These are phyloP conservation scores for Talaromyces amestolkiae DNA, from an alignment of 2,329 filamentous ascomycete species.

Conservation along the genomic window DNA sequence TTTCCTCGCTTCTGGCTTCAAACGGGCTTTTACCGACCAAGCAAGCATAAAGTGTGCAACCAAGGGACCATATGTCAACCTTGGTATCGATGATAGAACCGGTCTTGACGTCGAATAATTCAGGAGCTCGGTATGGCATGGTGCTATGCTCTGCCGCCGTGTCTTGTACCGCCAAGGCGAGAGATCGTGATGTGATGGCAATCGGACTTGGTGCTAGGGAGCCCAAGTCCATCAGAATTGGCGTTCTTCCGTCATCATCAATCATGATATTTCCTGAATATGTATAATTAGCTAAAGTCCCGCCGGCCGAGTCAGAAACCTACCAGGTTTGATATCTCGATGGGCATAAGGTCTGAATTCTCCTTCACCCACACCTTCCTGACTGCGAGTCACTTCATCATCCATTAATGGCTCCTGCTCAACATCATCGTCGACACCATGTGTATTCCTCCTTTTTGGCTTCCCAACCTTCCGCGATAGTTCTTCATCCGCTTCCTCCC, in stretches of 20 bases:
- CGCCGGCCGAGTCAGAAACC: slow-evolving; percentile 25
- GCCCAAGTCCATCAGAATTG: slow-evolving; percentile 96
- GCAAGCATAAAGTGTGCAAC: slow-evolving; percentile 96
- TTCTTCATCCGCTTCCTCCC: slow-evolving; percentile 53
- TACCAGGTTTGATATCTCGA: slow-evolving; percentile 94
- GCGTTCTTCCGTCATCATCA: slow-evolving; percentile 78
- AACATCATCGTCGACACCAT: slow-evolving; percentile 57
- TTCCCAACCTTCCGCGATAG: slow-evolving; percentile 37
- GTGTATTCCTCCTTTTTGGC: slow-evolving; percentile 43
- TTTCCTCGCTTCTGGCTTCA: slow-evolving; percentile 93
- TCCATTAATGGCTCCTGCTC: slow-evolving; percentile 84
- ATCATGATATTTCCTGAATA: slow-evolving; percentile 92
- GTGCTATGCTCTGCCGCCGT: slow-evolving; percentile 93
- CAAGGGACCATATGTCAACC: slow-evolving; percentile 95
- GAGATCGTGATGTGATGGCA: slow-evolving; percentile 81
- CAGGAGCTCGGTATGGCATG: slow-evolving; percentile 96
- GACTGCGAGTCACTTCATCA: slow-evolving; percentile 65
- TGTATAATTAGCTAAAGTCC: neutral
- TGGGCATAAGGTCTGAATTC: slow-evolving; percentile 81
- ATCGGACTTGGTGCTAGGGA: slow-evolving; percentile 85
- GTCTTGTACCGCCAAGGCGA: slow-evolving; percentile 90
- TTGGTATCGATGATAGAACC: slow-evolving; percentile 90
- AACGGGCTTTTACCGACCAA: slow-evolving; percentile 96
- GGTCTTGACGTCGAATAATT: slow-evolving; percentile 97
- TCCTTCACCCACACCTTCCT: slow-evolving; percentile 67